A percentile compares a stretch with the other conserved stretches of the same genome.
Evolutionary conservation across 2,329 filamentous ascomycete species (phyloP).

Genomic region (Peltaster fructicola): DNA sequence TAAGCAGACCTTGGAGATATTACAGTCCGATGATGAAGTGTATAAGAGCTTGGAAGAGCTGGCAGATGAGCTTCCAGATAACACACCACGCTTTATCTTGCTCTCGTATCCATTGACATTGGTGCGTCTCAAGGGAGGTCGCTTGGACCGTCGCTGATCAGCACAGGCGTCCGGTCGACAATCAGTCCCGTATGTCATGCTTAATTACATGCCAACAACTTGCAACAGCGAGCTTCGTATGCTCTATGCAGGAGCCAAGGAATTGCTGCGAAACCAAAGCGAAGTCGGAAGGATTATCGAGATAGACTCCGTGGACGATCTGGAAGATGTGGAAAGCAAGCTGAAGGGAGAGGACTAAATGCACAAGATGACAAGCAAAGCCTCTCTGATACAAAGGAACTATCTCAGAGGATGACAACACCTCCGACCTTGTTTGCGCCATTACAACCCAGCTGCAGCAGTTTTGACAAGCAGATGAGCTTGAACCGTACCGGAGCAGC

Average conservation of each 20-base stretch:
- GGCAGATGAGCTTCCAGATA: conserved; percentile 78
- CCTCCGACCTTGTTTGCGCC: too few species aligned
- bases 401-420: too few species aligned
- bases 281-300: conserved; percentile 83
- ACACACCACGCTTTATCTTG: conserved; percentile 75
- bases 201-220: conserved; percentile 88
- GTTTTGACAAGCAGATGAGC: too few species aligned
- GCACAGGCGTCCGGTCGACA: conserved; percentile 59
- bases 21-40: conserved; percentile 58
- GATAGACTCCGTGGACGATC: conserved; percentile 60
- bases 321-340: conserved; percentile 63
- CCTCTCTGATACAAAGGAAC: too few species aligned
- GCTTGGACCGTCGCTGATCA: background rate
- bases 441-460: too few species aligned
- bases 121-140: conserved; percentile 39
- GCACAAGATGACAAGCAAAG: too few species aligned
- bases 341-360: conserved; percentile 30
- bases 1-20: conserved; percentile 76
- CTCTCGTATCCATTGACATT: conserved; percentile 80
- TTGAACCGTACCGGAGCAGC: too few species aligned
- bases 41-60: conserved; percentile 71
- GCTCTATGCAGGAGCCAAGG: conserved; percentile 91
- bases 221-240: conserved; percentile 77
- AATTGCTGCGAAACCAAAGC: conserved; percentile 82
- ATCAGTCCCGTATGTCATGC: conserved; percentile 79